Evolutionary conservation across 75 land plant species (phyloP).

Genomic region (Azolla pinnata): DNA sequence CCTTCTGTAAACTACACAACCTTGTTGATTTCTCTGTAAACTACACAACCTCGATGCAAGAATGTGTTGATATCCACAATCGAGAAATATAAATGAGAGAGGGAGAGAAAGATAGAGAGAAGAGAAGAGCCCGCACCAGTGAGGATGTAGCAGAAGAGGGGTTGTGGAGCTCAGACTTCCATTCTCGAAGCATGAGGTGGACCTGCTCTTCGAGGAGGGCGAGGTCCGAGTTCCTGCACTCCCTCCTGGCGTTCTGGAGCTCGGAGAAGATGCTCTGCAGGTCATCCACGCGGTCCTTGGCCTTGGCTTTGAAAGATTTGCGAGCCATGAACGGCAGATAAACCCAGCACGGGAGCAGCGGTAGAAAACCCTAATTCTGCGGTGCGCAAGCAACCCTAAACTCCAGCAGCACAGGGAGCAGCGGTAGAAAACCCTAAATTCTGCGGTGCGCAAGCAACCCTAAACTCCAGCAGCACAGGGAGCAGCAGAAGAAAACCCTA

Average conservation of each 20-base stretch:
- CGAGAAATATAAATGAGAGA: not conserved
- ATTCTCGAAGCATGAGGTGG: slow-evolving; percentile 85
- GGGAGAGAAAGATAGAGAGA: not conserved
- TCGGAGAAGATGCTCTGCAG: slow-evolving; percentile 68
- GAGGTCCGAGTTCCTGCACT: slow-evolving; percentile 56
- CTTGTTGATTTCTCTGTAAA: too few species aligned
- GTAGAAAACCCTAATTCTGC: too few species aligned
- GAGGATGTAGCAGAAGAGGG: slow-evolving; percentile 69
- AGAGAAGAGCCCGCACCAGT: slow-evolving; percentile 15
- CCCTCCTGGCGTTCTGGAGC: slow-evolving; percentile 66
- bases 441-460: too few species aligned
- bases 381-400: too few species aligned
- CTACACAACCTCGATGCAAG: not conserved
- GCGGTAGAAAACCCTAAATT: too few species aligned
- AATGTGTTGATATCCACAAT: not conserved
- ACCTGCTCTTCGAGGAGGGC: slow-evolving; percentile 78
- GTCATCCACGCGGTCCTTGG: slow-evolving; percentile 77
- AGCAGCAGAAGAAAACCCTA: too few species aligned
- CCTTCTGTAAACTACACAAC: not conserved
- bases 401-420: too few species aligned
- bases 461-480: too few species aligned
- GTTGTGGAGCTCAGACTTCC: slow-evolving; percentile 81
- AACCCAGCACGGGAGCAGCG: too few species aligned
- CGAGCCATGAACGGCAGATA: not conserved
- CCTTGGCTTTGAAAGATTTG: slow-evolving; percentile 55